Evolutionary conservation across 345 rosid genomes (phyloP).

Genomic region (Salix brachista): DNA sequence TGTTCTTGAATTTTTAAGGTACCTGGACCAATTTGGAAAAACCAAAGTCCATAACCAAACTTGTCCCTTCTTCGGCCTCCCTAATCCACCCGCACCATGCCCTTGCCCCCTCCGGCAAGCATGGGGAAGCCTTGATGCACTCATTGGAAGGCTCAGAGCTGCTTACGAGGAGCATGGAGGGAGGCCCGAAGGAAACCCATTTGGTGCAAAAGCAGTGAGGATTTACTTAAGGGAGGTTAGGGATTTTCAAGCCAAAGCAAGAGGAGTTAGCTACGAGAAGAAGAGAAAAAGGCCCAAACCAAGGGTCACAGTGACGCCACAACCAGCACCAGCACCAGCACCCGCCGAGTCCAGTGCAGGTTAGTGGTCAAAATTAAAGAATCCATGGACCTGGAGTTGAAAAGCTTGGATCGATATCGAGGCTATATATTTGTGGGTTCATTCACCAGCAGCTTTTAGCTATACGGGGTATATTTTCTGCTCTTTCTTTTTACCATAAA

Average conservation of each 20-base stretch:
- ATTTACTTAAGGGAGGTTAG: conserved; percentile 83
- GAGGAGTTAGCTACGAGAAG: conserved; percentile 92
- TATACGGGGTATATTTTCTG: not conserved
- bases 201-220: conserved; percentile 83
- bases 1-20: conserved; percentile 79
- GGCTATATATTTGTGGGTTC: not conserved
- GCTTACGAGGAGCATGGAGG: conserved; percentile 93
- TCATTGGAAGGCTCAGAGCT: conserved; percentile 91
- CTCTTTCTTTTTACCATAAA: not conserved
- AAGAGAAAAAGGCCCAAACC: conserved; percentile 64
- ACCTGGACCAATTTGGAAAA: conserved; percentile 70
- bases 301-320: not conserved
- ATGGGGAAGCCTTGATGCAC: conserved; percentile 98
- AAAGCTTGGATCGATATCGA: not conserved
- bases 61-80: conserved; percentile 83
- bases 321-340: not conserved
- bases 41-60: conserved; percentile 74
- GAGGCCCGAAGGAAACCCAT: conserved; percentile 77
- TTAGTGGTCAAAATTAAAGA: not conserved
- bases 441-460: conserved; percentile 3
- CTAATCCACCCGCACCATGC: conserved; percentile 88
- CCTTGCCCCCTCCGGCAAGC: conserved; percentile 92
- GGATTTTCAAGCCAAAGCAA: conserved; percentile 84
- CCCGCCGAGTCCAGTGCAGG: conserved; percentile 13
- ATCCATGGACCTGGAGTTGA: not conserved